phyloP scores from a whole-genome alignment of 495 filamentous ascomycete genomes.

The Entonaema liquescens region DNA sequence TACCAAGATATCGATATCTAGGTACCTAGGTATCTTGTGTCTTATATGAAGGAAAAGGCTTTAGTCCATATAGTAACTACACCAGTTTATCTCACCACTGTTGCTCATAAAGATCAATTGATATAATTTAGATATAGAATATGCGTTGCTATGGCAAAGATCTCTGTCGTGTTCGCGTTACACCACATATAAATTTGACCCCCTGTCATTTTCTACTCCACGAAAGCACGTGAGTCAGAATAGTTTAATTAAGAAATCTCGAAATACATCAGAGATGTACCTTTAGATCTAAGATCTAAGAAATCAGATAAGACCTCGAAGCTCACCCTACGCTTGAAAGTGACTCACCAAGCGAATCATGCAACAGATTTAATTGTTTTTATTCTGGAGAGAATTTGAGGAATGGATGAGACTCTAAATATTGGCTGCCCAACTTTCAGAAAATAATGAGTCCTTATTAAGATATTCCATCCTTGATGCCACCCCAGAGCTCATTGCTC shows the following conservation, averaged over 20 bases:
- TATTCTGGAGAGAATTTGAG: neutral
- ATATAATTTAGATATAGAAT: neutral
- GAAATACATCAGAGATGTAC: conserved; percentile 21
- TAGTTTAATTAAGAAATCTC: conserved; percentile 4
- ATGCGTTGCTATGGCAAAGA: neutral
- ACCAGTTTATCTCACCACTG: too few species aligned
- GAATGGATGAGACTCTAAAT: neutral
- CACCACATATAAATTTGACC: neutral
- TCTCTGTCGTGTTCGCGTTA: neutral
- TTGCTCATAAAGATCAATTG: neutral
- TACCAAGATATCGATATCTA: neutral
- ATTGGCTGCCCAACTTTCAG: neutral
- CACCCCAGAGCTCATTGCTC: conserved; percentile 7
- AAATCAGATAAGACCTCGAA: neutral
- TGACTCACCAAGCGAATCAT: conserved; percentile 14
- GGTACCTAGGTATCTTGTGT: too few species aligned
- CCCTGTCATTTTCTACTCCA: conserved; percentile 2
- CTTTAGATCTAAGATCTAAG: conserved; percentile 10
- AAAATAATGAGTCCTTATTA: conserved; percentile 12
- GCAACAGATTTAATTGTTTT: neutral
- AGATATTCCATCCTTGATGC: conserved; percentile 34
- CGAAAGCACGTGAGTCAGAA: conserved; percentile 31
- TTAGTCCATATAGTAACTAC: too few species aligned
- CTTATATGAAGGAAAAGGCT: too few species aligned
- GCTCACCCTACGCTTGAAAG: conserved; percentile 7